A percentile compares a stretch with the other conserved stretches of the same genome.
These are phyloP conservation scores for Avicennia marina DNA, from an alignment of 257 asterid species.

Conservation along the genomic window DNA sequence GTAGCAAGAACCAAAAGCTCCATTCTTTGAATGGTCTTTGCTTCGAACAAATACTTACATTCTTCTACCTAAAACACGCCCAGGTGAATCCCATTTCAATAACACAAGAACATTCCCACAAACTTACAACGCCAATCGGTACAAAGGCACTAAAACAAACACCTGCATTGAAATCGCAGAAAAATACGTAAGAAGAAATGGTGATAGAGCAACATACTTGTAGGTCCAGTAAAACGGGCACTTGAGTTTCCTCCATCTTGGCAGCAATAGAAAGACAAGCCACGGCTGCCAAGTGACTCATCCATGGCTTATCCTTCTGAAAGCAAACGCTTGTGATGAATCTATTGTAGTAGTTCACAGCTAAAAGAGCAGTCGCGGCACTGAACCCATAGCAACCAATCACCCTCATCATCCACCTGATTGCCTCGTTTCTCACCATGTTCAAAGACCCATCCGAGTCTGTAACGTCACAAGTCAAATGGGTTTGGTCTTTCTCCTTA, in stretches of 20 bases:
- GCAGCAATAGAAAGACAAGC: slow-evolving; percentile 98
- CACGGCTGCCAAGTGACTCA: slow-evolving; percentile 84
- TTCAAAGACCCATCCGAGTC: slow-evolving; percentile 37
- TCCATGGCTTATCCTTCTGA: slow-evolving; percentile 94
- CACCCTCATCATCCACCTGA: slow-evolving; percentile 73
- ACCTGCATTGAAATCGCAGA: background rate
- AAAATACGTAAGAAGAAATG: background rate
- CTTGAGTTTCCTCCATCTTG: slow-evolving; percentile 88
- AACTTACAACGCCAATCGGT: background rate
- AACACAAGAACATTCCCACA: background rate
- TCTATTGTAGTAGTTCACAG: slow-evolving; percentile 68
- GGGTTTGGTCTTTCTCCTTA: slow-evolving; percentile 49
- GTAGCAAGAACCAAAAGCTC: slow-evolving; percentile 59
- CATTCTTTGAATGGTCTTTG: slow-evolving; percentile 69
- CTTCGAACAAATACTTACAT: slow-evolving; percentile 51
- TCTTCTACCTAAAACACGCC: slow-evolving; percentile 39
- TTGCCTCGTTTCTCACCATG: slow-evolving; percentile 50
- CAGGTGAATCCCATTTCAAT: slow-evolving; percentile 1
- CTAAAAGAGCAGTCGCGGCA: slow-evolving; percentile 59
- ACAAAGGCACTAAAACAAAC: slow-evolving; percentile 27
- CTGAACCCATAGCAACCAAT: slow-evolving; percentile 42
- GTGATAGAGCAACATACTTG: slow-evolving; percentile 46
- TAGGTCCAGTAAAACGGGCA: slow-evolving; percentile 72
- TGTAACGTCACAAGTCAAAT: slow-evolving; percentile 14
- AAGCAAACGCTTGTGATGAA: slow-evolving; percentile 50